Evolutionary conservation across 345 rosid species (phyloP).

Genomic region (Citrus mangshanensis): DNA sequence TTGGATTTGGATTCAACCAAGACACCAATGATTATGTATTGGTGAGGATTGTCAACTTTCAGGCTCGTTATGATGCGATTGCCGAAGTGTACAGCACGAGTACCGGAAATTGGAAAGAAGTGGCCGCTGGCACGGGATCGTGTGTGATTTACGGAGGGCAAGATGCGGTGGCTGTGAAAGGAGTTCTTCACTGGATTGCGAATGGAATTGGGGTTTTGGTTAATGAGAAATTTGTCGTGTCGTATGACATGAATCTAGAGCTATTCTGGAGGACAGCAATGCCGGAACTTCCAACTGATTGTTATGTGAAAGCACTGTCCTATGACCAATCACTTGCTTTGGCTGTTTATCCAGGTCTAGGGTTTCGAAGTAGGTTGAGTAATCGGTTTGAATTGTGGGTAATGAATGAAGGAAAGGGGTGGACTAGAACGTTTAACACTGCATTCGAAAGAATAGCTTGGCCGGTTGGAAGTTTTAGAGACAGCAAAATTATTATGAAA

Average conservation of each 20-base stretch:
- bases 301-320: conserved; percentile 13
- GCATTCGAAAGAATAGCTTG: background rate
- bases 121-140: background rate
- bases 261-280: conserved; percentile 7
- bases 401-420: conserved; percentile 1
- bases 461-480: conserved; percentile 26
- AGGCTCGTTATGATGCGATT: background rate
- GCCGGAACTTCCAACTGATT: background rate
- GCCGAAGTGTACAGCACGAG: conserved; percentile 31
- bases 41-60: conserved; percentile 26
- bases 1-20: conserved; percentile 30
- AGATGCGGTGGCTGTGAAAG: conserved; percentile 3
- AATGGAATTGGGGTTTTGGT: conserved; percentile 3
- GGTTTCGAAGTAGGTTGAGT: background rate
- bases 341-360: conserved; percentile 25
- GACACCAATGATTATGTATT: conserved; percentile 18
- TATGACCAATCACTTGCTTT: conserved; percentile 26
- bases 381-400: conserved; percentile 24
- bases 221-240: conserved; percentile 12
- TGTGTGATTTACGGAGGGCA: background rate
- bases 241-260: conserved; percentile 27
- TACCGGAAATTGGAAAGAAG: conserved; percentile 21
- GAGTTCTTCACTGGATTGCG: conserved; percentile 22
- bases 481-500: conserved; percentile 22
- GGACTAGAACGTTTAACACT: background rate